Conservation (phyloP, 2,329 filamentous ascomycete genomes). For the Penicillium sp. region DNA sequence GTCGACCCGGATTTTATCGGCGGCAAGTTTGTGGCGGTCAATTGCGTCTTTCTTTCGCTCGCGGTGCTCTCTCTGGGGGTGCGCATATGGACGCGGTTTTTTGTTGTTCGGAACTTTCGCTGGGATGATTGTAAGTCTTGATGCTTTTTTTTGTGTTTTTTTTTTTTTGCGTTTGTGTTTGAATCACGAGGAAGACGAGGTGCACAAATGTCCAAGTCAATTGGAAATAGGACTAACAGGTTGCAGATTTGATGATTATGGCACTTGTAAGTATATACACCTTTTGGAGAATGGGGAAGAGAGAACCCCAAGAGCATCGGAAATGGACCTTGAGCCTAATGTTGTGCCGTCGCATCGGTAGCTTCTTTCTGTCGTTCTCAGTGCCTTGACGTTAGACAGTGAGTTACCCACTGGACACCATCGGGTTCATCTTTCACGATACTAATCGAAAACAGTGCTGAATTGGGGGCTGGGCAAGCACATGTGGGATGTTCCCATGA, state of each 20-base stretch:
- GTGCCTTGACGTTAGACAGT: slow-evolving; percentile 20
- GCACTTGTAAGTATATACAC: slow-evolving; percentile 14
- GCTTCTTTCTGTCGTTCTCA: slow-evolving; percentile 19
- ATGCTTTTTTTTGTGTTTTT: not conserved
- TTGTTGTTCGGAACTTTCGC: slow-evolving; percentile 21
- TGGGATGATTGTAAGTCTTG: slow-evolving; percentile 24
- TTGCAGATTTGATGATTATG: slow-evolving; percentile 21
- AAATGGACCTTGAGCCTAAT: no score
- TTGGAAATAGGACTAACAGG: not conserved
- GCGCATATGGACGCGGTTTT: slow-evolving; percentile 23
- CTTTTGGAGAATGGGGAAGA: no score
- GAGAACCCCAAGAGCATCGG: no score
- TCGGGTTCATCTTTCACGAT: not conserved
- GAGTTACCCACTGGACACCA: slow-evolving; percentile 1
- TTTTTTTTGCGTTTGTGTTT: no score
- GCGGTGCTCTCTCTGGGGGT: slow-evolving; percentile 16
- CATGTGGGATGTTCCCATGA: slow-evolving; percentile 24
- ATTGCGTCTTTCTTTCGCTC: slow-evolving; percentile 24
- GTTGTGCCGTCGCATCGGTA: not conserved
- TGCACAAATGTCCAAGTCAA: no score
- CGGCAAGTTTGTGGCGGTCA: slow-evolving; percentile 22
- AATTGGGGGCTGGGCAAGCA: slow-evolving; percentile 25
- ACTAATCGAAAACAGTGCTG: slow-evolving; percentile 15
- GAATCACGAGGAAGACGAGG: no score
- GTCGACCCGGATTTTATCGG: slow-evolving; percentile 21